These are phyloP conservation scores for Camellia oleifera DNA, from an alignment of 179 eudicot genomes.

Conservation along the genomic window DNA sequence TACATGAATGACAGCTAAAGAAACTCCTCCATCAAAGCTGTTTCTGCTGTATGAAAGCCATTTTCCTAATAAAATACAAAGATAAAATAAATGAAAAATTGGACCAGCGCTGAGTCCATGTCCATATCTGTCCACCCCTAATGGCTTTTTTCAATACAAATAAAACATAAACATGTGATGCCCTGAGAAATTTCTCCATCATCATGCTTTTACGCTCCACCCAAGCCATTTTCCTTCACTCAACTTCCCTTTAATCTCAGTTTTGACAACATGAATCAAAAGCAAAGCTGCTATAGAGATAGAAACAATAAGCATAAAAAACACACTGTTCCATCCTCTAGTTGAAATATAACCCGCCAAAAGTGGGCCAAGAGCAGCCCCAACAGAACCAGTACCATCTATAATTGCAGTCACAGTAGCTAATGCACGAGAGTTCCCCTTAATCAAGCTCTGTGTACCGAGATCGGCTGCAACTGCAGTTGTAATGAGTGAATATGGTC, in stretches of 20 bases:
- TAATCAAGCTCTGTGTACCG: constrained; percentile 66
- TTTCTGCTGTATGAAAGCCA: neutral
- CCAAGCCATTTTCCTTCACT: constrained; percentile 54
- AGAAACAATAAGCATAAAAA: constrained; percentile 74
- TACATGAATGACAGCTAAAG: neutral
- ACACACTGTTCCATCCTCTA: constrained; percentile 86
- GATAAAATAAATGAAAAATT: neutral
- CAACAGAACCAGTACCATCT: constrained; percentile 93
- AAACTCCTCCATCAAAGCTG: neutral
- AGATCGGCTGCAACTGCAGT: constrained; percentile 93
- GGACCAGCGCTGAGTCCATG: no score
- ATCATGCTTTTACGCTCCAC: constrained; percentile 16
- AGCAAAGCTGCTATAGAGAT: constrained; percentile 56
- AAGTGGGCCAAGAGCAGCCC: constrained; percentile 95
- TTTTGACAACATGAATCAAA: constrained; percentile 57
- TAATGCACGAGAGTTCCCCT: constrained; percentile 77
- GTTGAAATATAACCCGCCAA: constrained; percentile 86
- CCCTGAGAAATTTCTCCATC: neutral
- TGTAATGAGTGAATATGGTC: constrained; percentile 90
- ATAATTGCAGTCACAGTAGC: constrained; percentile 94
- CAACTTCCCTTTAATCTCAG: constrained; percentile 54
- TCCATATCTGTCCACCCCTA: neutral
- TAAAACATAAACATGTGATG: neutral
- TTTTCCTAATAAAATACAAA: neutral
- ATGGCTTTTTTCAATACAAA: neutral